Evolutionary conservation across 1,284 basidiomycete genomes (phyloP), one percentile per base, ranked within the genome.

Genomic region (Wolfiporia cocos): DNA sequence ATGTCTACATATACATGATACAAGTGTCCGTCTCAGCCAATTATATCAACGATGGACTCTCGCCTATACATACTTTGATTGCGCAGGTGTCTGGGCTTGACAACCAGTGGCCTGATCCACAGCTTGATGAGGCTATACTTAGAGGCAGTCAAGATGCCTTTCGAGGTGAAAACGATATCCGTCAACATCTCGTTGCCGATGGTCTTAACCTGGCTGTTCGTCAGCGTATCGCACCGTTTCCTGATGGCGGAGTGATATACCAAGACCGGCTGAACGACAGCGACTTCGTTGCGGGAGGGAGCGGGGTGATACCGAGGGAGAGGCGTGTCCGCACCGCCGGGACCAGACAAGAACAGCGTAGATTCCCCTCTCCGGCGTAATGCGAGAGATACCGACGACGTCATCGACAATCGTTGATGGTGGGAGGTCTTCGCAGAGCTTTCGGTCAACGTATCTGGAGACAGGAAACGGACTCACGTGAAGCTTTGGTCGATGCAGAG

Each of bases 211-310:
- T 91, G 54, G 18, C n/a, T n/a, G n/a, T n/a, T n/a, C n/a, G n/a
- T n/a, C n/a, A n/a, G n/a, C n/a, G n/a, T n/a, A n/a, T n/a, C n/a
- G n/a, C n/a, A n/a, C n/a, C n/a, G n/a, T n/a, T n/a, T n/a, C n/a
- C n/a, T n/a, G n/a, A n/a, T n/a, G n/a, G n/a, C n/a, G n/a, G n/a
- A n/a, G n/a, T n/a, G n/a, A n/a, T n/a, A n/a, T 57, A 92, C 89
- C 52, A 95, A 68, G 28, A 95, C 89, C 20, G 93, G 93, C 57
- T 96, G 93, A 3, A 96, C 80, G 21, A 91, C 77, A 3, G 92
- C 87, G 5, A 95, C 83, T 53, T 96, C 92, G 48, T 86, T 90
- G 20, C 91, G 73, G 2, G 90, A 88, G 2, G 91, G 90, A 1
- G 93, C 86, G 12, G 88, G 78, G 56, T 96, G 93, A 55, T 83